phyloP scores from a whole-genome alignment of 176 grass and related monocot genomes.

The Rhynchospora tenuis region DNA sequence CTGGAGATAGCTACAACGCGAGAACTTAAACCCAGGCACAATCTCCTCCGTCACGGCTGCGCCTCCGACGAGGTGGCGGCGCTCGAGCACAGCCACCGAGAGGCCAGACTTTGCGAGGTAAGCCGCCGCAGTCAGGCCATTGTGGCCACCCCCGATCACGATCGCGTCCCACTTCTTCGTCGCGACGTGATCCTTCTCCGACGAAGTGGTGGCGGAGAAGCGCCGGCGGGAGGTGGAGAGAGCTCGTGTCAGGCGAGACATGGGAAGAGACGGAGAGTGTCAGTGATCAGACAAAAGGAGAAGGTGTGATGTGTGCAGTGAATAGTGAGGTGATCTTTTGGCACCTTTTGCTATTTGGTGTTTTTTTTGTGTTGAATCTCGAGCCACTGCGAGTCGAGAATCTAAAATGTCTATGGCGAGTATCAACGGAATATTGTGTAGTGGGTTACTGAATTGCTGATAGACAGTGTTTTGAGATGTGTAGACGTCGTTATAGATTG shows the following conservation, averaged over 20 bases:
- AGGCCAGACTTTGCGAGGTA: constrained; percentile 77
- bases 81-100: constrained; percentile 68
- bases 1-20: constrained; percentile 83
- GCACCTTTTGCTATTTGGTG: too few species aligned
- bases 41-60: constrained; percentile 78
- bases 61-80: constrained; percentile 64
- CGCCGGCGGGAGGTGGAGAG: background rate
- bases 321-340: too few species aligned
- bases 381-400: too few species aligned
- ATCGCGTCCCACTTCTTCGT: constrained; percentile 52
- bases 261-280: background rate
- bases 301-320: too few species aligned
- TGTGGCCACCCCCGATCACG: constrained; percentile 92
- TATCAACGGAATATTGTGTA: too few species aligned
- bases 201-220: constrained; percentile 6
- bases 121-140: constrained; percentile 85
- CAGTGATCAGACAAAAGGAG: background rate
- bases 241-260: background rate
- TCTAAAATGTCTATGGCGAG: too few species aligned
- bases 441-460: too few species aligned
- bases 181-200: background rate
- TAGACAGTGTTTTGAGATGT: too few species aligned
- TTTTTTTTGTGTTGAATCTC: too few species aligned
- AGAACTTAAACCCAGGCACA: constrained; percentile 83
- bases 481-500: too few species aligned